phyloP scores from a whole-genome alignment of 225 moss, liverwort and hornwort species.

The Polytrichum commune region DNA sequence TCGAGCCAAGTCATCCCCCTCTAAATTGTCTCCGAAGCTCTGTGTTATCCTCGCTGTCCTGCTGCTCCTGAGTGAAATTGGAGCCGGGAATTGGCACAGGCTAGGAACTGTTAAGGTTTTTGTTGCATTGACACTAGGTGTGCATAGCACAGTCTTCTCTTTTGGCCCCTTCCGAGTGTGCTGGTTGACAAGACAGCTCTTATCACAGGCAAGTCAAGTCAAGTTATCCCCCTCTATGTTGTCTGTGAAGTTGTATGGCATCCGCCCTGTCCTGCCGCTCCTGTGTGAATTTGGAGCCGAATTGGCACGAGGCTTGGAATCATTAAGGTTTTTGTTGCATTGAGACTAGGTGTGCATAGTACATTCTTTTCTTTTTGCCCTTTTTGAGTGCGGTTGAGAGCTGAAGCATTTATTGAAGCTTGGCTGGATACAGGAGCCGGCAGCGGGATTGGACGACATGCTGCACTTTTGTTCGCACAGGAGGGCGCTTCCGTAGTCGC shows the following conservation, averaged over 20 bases:
- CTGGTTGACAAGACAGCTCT: constrained; percentile 42
- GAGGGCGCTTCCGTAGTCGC: constrained; percentile 94
- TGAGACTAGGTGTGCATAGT: no score
- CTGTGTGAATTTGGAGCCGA: neutral
- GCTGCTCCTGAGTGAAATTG: neutral
- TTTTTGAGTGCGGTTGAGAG: neutral
- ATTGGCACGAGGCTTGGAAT: no score
- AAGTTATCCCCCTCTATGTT: constrained; percentile 1
- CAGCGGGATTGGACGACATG: constrained; percentile 93
- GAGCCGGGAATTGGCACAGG: neutral
- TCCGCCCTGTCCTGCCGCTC: neutral
- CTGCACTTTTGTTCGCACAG: constrained; percentile 86
- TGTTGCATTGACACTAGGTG: no score
- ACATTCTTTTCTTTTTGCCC: no score
- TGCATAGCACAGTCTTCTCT: no score
- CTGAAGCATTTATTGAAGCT: constrained; percentile 6
- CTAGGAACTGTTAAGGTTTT: no score
- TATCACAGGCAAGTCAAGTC: constrained; percentile 35
- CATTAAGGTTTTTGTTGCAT: no score
- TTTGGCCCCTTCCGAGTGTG: neutral
- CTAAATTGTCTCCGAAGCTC: neutral
- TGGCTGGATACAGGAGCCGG: constrained; percentile 68
- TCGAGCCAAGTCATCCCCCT: neutral
- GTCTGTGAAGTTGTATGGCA: neutral
- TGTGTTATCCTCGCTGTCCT: neutral